phyloP scores from a whole-genome alignment of 2,329 filamentous ascomycete species.

The Cladophialophora exuberans region DNA sequence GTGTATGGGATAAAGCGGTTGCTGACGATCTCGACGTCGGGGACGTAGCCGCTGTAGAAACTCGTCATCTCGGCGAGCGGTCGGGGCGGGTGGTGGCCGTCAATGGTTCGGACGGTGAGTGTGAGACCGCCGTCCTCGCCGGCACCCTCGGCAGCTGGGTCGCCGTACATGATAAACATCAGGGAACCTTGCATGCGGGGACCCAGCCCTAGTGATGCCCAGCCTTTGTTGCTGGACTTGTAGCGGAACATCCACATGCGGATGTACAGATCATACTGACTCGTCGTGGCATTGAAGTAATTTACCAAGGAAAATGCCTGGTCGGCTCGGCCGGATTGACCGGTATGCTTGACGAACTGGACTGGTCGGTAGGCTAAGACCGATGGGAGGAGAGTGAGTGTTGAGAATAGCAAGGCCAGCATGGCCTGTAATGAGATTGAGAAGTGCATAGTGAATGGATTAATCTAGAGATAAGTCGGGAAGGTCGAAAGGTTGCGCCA shows the following conservation, averaged over 20 bases:
- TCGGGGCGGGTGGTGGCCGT: conserved; percentile 33
- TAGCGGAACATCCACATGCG: conserved; percentile 34
- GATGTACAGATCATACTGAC: conserved; percentile 31
- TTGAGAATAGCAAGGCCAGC: conserved; percentile 15
- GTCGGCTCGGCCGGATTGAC: conserved; percentile 30
- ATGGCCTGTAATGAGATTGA: conserved; percentile 8
- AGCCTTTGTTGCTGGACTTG: conserved; percentile 28
- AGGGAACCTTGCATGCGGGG: conserved; percentile 32
- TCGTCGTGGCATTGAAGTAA: conserved; percentile 32
- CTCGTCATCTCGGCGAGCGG: conserved; percentile 24
- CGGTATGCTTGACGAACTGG: conserved; percentile 35
- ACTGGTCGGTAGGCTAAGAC: conserved; percentile 32
- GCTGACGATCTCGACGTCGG: conserved; percentile 29
- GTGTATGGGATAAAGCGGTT: conserved; percentile 30
- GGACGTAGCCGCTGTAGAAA: conserved; percentile 25
- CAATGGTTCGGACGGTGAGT: conserved; percentile 31
- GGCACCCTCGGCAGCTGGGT: conserved; percentile 26
- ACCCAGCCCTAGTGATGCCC: conserved; percentile 32
- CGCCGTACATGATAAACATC: conserved; percentile 36
- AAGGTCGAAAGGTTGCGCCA: no score
- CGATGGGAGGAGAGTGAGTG: conserved; percentile 6
- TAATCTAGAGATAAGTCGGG: no score
- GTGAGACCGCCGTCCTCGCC: no score
- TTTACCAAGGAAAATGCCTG: conserved; percentile 32
- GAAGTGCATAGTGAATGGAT: conserved; percentile 16